Conservation (phyloP, 805 yeast genomes). For the Cyberlindnera maritima region DNA sequence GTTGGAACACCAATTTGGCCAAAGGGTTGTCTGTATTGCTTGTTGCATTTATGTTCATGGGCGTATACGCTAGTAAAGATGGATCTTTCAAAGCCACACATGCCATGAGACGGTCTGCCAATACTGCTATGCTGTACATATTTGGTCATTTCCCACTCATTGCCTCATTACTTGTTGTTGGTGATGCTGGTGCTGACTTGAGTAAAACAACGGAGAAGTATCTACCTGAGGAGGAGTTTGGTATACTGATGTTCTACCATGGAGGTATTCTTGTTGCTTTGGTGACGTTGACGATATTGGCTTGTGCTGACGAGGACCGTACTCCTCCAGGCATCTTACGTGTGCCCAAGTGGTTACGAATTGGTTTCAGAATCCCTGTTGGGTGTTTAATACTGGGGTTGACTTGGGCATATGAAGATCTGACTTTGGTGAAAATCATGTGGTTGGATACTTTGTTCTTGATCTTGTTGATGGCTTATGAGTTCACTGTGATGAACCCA, state of each 20-base stretch:
- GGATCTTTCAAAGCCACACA: conserved; percentile 48
- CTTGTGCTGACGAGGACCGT: conserved; percentile 41
- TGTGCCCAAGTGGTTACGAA: conserved; percentile 36
- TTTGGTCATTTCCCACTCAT: conserved; percentile 49
- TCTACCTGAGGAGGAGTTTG: conserved; percentile 32
- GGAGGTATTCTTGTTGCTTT: conserved; percentile 51
- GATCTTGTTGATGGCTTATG: conserved; percentile 35
- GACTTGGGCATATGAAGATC: conserved; percentile 38
- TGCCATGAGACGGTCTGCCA: conserved; percentile 48
- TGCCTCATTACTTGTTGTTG: conserved; percentile 50
- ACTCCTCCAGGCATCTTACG: conserved; percentile 36
- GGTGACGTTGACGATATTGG: conserved; percentile 37
- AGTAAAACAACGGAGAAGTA: conserved; percentile 30
- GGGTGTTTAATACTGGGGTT: conserved; percentile 39
- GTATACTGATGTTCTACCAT: conserved; percentile 47
- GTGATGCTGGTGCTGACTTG: conserved; percentile 57
- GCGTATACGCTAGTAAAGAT: conserved; percentile 56
- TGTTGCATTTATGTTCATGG: conserved; percentile 46
- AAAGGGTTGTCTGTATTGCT: conserved; percentile 47
- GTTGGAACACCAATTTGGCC: conserved; percentile 38
- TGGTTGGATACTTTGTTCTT: conserved; percentile 41
- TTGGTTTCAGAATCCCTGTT: conserved; percentile 40
- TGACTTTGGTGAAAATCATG: conserved; percentile 38
- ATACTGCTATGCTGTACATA: conserved; percentile 45
- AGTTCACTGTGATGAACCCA: conserved; percentile 33